Evolutionary conservation across 108 stramenopile genomes (phyloP), one percentile per base, ranked within the genome.

Genomic region (Fistulifera pelliculosa): DNA sequence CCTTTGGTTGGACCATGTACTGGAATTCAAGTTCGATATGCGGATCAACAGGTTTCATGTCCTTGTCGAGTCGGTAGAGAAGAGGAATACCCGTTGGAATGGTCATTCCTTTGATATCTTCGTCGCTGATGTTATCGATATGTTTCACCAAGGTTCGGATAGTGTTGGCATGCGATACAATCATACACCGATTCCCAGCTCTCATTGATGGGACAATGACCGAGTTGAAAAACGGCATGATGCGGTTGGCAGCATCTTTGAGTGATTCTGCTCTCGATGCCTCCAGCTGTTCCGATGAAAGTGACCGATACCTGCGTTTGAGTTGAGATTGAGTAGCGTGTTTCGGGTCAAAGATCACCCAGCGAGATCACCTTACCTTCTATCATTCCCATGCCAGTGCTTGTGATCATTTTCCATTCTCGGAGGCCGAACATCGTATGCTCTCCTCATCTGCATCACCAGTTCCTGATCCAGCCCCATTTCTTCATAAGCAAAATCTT

Each of bases 131-230:
- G 17, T 69, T 68, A 59, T 92, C 90, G 55, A 92, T 83, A 45
- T 87, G 75, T 56, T 87, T 87, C 44, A 93, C 81, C 25, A 93
- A 52, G 2, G 84, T 80, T 10, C 90, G 77, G 38, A 93, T 80
- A 24, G 86, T 86, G 60, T 93, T 93, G 38, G 90, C 90, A 55
- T 93, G 86, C 8, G 76, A 80, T 14, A 93, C 90, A 15, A 92
- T 71, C 54, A 92, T 28, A 38, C 82, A 81, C 18, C 76, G 74
- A 52, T 85, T 90, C 12, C 83, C 90, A 43, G 74, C 58, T 27
- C 76, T 68, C 23, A 92, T 58, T 1, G 73, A 65, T 1, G 84
- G 83, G 6, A 73, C 77, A 31, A 90, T 68, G 38, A 81, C 73
- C 14, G 74, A 74, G 41, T 88, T 81, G 73, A 79, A 88, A 53